phyloP scores from a whole-genome alignment of 805 yeast genomes.

The Yarrowia sp. region DNA sequence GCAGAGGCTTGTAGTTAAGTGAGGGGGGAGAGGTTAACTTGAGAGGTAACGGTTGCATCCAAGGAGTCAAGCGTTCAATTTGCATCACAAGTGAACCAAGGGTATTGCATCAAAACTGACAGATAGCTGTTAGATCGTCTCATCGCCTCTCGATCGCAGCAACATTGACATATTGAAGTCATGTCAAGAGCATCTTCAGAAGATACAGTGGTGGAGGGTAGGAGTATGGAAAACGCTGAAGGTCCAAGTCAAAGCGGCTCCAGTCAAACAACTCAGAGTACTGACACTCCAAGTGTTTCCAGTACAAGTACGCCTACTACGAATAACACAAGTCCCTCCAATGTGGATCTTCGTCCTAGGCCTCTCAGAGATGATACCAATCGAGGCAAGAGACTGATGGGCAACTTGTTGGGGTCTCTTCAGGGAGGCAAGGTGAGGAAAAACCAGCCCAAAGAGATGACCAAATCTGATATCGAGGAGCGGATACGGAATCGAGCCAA shows the following conservation, averaged over 20 bases:
- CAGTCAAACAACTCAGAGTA: no score
- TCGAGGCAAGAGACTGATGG: constrained; percentile 16
- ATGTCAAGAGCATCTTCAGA: constrained; percentile 4
- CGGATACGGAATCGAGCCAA: constrained; percentile 1
- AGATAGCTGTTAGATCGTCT: no score
- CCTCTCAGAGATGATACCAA: constrained; percentile 6
- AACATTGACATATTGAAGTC: neutral
- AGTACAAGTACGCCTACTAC: no score
- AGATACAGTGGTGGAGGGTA: neutral
- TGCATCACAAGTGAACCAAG: no score
- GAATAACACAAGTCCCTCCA: no score
- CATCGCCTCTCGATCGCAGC: neutral
- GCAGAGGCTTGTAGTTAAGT: no score
- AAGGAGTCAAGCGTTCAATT: no score
- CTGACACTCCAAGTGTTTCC: neutral
- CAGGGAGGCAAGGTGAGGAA: neutral
- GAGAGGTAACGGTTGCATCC: no score
- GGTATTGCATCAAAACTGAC: no score
- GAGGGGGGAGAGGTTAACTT: neutral
- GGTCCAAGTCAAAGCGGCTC: no score
- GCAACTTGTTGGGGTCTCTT: constrained; percentile 5
- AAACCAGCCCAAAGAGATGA: neutral
- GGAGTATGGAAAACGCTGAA: no score
- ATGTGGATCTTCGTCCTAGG: neutral
- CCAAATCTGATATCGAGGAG: constrained; percentile 13